phyloP scores from a whole-genome alignment of 495 filamentous ascomycete species.

The Aspergillus sclerotiicarbonarius region DNA sequence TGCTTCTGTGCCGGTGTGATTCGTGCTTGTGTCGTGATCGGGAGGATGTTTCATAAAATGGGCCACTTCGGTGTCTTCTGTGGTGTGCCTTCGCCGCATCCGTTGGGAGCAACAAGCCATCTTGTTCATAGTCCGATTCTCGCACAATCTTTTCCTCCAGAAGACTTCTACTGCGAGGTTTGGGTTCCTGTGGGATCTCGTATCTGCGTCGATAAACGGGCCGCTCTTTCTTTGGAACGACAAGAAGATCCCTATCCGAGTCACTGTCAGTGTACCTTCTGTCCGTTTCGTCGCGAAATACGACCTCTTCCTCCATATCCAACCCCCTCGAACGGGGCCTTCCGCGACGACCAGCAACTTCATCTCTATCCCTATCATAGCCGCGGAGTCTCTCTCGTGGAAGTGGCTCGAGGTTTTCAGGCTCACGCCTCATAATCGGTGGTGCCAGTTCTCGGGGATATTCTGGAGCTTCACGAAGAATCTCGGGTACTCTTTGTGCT shows the following conservation, averaged over 20 bases:
- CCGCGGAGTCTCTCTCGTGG: slow-evolving; percentile 7
- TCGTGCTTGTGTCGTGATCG: slow-evolving; percentile 3
- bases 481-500: slow-evolving; percentile 28
- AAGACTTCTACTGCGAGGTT: slow-evolving; percentile 7
- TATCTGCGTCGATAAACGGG: slow-evolving; percentile 7
- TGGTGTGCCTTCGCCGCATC: slow-evolving; percentile 3
- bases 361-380: background rate
- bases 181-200: slow-evolving; percentile 1
- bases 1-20: slow-evolving; percentile 9
- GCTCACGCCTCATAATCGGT: slow-evolving; percentile 10
- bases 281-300: slow-evolving; percentile 22
- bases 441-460: slow-evolving; percentile 4
- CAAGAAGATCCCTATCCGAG: slow-evolving; percentile 27
- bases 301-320: slow-evolving; percentile 31
- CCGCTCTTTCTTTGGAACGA: slow-evolving; percentile 16
- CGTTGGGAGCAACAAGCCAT: background rate
- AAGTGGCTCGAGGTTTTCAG: slow-evolving; percentile 24
- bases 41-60: slow-evolving; percentile 3
- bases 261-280: slow-evolving; percentile 21
- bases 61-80: slow-evolving; percentile 1
- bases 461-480: slow-evolving; percentile 20
- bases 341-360: slow-evolving; percentile 1
- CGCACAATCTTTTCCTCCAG: slow-evolving; percentile 7
- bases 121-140: slow-evolving; percentile 4
- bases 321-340: slow-evolving; percentile 15